Evolutionary conservation across 179 eudicot species (phyloP), one percentile per base, ranked within the genome.

Genomic region (Sideroxylon spinosum): DNA sequence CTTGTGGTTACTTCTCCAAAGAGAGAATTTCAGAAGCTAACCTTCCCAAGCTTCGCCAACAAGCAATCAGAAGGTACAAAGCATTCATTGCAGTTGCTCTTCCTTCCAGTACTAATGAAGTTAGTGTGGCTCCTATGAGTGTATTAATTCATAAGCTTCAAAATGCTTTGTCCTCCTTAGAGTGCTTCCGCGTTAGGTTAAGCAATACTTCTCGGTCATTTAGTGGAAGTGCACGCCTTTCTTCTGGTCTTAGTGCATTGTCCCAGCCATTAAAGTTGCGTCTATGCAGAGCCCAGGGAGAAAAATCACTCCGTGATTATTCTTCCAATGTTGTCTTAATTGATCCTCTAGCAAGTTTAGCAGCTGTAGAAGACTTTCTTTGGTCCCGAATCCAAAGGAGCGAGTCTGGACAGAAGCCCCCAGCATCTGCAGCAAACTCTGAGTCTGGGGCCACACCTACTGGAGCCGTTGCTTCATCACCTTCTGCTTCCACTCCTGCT

Each of bases 341-440:
- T 82, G 99, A 96, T 92, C 99, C 99, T 0, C 82, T 96, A 79
- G 99, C 99, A 76, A 96, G 92, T 86, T 87, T 96, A 82, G 91
- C 97, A 37, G 97, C 97, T 80, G 97, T 96, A 67, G 99, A 96
- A 79, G 97, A 92, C 32, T 96, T 96, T 68, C 91, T 96, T 25
- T 96, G 98, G 98, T 91, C 98, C 29, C 86, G 98, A 78, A 92
- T 96, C 69, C 99, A 94, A 80, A 83, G 97, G 72, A 80, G 89
- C 67, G 99, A 96, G 25, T 85, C 99, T 76, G 91, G 91, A 57
- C 99, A 90, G 83, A 96, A 88, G 87, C 86, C 89, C 44, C 85
- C 90, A 19, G 86, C 84, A 25, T 89, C 93, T 77, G 90, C 84
- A 7, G 97, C 83, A 19, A 93, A 90, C 78, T 91, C 94, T 49